These are phyloP conservation scores for Corniculantispora saksenae DNA, from an alignment of 2,329 filamentous ascomycete genomes.

Conservation along the genomic window DNA sequence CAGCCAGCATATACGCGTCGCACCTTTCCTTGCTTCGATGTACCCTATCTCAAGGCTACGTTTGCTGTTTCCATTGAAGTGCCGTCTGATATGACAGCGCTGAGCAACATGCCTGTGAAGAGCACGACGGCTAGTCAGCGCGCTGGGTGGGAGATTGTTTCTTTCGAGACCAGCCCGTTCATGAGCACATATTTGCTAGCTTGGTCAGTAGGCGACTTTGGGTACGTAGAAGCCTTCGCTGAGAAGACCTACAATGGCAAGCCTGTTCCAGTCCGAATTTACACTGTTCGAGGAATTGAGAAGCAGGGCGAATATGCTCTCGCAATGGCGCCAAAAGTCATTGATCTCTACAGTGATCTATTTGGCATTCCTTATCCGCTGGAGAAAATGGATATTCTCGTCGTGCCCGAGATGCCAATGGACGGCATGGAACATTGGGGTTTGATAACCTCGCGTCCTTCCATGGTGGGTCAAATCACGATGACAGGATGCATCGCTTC, in stretches of 20 bases:
- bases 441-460: constrained; percentile 79
- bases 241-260: constrained; percentile 88
- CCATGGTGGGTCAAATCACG: not conserved
- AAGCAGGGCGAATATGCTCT: constrained; percentile 86
- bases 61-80: constrained; percentile 94
- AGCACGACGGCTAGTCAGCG: constrained; percentile 57
- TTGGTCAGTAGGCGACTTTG: constrained; percentile 95
- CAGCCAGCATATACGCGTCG: constrained; percentile 92
- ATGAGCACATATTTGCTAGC: constrained; percentile 92
- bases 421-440: constrained; percentile 97
- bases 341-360: constrained; percentile 94
- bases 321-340: constrained; percentile 85
- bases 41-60: constrained; percentile 93
- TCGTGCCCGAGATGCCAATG: constrained; percentile 86
- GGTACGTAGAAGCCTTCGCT: constrained; percentile 91
- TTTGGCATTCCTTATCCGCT: constrained; percentile 92
- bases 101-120: constrained; percentile 95
- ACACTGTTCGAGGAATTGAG: constrained; percentile 91
- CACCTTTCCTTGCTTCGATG: constrained; percentile 96
- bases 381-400: constrained; percentile 86
- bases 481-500: not conserved
- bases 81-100: constrained; percentile 80
- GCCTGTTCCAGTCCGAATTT: constrained; percentile 90
- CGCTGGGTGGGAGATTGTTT: constrained; percentile 67
- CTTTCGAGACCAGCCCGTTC: constrained; percentile 79